A percentile compares a stretch with the other conserved stretches of the same genome.
phyloP scores from a whole-genome alignment of 805 yeast species.

The Hanseniaspora pseudoguilliermondii region DNA sequence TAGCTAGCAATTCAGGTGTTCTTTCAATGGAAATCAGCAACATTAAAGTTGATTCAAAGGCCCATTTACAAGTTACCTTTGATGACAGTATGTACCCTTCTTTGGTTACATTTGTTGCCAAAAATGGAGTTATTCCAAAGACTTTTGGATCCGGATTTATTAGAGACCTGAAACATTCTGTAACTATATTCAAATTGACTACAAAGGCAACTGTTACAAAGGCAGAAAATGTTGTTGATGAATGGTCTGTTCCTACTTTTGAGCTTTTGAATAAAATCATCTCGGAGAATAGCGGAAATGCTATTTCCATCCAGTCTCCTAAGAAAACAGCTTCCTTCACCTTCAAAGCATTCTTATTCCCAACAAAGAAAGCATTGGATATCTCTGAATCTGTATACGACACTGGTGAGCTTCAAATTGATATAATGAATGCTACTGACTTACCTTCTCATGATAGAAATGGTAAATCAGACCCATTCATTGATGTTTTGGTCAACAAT shows the following conservation, averaged over 20 bases:
- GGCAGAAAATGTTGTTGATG: conserved; percentile 39
- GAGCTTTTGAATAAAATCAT: conserved; percentile 43
- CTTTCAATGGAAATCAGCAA: conserved; percentile 42
- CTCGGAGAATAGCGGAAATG: conserved; percentile 31
- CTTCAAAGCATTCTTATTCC: conserved; percentile 48
- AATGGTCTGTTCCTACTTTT: conserved; percentile 37
- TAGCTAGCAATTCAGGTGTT: conserved; percentile 50
- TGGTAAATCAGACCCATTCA: conserved; percentile 69
- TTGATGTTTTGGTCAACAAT: conserved; percentile 41
- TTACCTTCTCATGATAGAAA: conserved; percentile 52
- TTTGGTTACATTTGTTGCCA: conserved; percentile 38
- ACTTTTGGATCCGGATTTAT: conserved; percentile 50
- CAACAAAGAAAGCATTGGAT: conserved; percentile 42
- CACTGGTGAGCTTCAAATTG: conserved; percentile 50
- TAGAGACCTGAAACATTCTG: conserved; percentile 57
- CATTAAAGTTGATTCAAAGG: conserved; percentile 33
- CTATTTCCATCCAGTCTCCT: not conserved
- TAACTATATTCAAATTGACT: conserved; percentile 43
- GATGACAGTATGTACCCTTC: conserved; percentile 56
- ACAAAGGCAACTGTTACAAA: conserved; percentile 37
- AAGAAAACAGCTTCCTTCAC: conserved; percentile 26
- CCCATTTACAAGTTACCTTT: conserved; percentile 41
- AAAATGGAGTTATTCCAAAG: conserved; percentile 34
- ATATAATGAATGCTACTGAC: conserved; percentile 42
- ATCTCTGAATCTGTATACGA: conserved; percentile 52